phyloP scores from a whole-genome alignment of 768 basidiomycete genomes.

The Hericium rajendrae region DNA sequence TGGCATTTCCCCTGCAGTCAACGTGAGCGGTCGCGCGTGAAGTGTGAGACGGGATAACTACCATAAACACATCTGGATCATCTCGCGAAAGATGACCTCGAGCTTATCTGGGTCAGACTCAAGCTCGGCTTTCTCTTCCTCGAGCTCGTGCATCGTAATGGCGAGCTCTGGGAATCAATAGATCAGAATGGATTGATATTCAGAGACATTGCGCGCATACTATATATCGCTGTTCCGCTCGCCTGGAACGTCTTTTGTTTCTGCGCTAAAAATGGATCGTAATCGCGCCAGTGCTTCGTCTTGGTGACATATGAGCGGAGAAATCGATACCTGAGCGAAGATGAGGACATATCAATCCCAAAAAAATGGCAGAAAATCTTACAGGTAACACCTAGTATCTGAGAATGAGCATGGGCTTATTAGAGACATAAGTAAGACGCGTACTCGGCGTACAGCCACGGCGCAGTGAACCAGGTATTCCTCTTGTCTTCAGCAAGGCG shows the following conservation, averaged over 20 bases:
- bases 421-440: slow-evolving; percentile 20
- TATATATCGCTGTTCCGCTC: slow-evolving; percentile 66
- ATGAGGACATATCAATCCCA: neutral
- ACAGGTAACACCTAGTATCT: slow-evolving; percentile 61
- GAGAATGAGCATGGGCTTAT: neutral
- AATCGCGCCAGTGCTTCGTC: slow-evolving; percentile 59
- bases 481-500: slow-evolving; percentile 34
- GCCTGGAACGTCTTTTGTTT: slow-evolving; percentile 78
- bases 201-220: slow-evolving; percentile 34
- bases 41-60: slow-evolving; percentile 17
- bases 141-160: slow-evolving; percentile 58
- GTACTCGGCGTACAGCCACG: slow-evolving; percentile 96
- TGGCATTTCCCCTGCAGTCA: slow-evolving; percentile 73
- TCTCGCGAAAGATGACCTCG: slow-evolving; percentile 63
- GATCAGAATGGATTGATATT: neutral
- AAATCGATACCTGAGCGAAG: slow-evolving; percentile 63
- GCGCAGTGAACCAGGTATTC: slow-evolving; percentile 83
- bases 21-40: neutral
- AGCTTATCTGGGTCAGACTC: slow-evolving; percentile 43
- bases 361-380: neutral
- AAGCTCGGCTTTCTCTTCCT: slow-evolving; percentile 35
- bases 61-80: slow-evolving; percentile 90
- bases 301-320: slow-evolving; percentile 63
- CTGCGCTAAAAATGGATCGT: slow-evolving; percentile 76
- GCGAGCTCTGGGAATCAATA: slow-evolving; percentile 49